Conservation (phyloP, 768 basidiomycete species). For the Pleurotus ostreatus region DNA sequence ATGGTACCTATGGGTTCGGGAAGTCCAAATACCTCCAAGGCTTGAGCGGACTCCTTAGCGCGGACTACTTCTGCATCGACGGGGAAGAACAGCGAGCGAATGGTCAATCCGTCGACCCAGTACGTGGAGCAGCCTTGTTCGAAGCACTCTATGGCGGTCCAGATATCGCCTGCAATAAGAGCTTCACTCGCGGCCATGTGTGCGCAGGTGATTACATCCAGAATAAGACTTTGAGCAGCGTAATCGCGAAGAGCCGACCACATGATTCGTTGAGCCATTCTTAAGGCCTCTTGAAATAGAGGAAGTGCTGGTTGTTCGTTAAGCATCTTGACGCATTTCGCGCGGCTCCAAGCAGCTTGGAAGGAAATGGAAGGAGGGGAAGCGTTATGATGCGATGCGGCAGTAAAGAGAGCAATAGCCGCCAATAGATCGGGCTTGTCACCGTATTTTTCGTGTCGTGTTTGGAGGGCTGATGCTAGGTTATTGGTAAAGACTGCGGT, state of each 20-base stretch:
- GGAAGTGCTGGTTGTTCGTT: background rate
- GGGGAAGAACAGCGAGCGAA: background rate
- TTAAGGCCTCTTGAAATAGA: background rate
- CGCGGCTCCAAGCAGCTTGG: background rate
- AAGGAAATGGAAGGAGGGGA: background rate
- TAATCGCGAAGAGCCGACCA: background rate
- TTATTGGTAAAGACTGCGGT: slow-evolving; percentile 2
- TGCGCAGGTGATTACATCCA: background rate
- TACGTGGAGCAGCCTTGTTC: background rate
- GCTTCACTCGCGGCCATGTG: background rate
- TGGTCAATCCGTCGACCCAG: background rate
- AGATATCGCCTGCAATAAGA: background rate
- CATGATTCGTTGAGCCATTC: background rate
- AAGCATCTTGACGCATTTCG: background rate
- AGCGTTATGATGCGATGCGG: background rate
- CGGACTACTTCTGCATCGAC: background rate
- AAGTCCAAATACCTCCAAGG: background rate
- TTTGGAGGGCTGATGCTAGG: slow-evolving; percentile 1
- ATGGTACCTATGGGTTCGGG: background rate
- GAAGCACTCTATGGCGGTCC: background rate
- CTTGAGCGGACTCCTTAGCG: background rate
- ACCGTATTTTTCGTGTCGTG: slow-evolving; percentile 1
- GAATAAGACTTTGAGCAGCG: background rate
- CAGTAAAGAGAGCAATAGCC: background rate
- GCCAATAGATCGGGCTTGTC: background rate